Percentiles rank a stretch among this genome's conserved stretches.
Conservation (phyloP, 106 monocot genomes). For the Phalaenopsis aphrodite region DNA sequence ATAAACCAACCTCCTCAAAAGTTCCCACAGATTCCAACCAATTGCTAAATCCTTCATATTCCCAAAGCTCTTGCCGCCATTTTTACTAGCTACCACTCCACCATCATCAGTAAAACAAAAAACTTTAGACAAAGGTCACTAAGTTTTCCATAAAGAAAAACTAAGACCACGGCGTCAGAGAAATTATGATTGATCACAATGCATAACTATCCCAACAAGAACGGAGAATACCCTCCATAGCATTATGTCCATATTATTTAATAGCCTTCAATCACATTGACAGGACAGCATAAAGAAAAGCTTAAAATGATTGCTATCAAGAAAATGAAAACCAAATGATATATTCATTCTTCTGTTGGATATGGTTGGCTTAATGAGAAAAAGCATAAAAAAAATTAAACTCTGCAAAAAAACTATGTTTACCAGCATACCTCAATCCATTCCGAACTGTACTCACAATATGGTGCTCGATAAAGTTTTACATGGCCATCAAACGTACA, state of each 20-base stretch:
- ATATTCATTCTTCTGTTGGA: not conserved
- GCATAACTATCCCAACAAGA: not conserved
- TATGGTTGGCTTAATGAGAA: not conserved
- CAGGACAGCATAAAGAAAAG: not conserved
- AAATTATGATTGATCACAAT: not conserved
- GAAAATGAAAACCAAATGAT: not conserved
- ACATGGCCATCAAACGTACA: constrained; percentile 78
- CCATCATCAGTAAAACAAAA: not conserved
- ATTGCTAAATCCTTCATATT: not conserved
- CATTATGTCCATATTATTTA: not conserved
- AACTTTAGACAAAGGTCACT: not conserved
- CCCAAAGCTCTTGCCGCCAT: not conserved
- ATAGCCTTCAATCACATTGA: not conserved
- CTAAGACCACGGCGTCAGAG: not conserved
- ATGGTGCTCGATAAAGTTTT: constrained; percentile 71
- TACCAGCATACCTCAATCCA: constrained; percentile 72
- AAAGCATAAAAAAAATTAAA: not conserved
- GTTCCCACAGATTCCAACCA: not conserved
- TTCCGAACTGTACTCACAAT: constrained; percentile 57
- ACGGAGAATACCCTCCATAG: not conserved
- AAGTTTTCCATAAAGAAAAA: not conserved
- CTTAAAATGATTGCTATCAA: not conserved
- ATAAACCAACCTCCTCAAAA: not conserved
- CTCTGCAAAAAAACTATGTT: not conserved
- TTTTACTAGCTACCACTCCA: not conserved